Base-by-base conservation (phyloP, 495 filamentous ascomycete species). In the Parathielavia appendiculata region DNA sequence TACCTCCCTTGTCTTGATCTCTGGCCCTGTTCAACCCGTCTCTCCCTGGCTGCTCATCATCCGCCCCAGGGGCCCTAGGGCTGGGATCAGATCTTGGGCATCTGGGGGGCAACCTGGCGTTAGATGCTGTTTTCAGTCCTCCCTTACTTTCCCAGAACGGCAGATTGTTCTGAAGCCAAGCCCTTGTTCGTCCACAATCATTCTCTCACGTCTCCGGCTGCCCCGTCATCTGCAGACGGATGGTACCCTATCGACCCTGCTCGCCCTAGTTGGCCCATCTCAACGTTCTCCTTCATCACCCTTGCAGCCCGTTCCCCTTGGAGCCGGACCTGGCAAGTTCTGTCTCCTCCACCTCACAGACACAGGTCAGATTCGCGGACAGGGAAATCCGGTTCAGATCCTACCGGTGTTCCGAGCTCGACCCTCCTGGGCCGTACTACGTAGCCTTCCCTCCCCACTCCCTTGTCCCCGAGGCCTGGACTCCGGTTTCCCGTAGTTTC, bases 341-440 rank as follows among this genome's bases (percentile, higher is more conserved):
- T 75, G 49, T 67, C 63, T 69, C 68, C 69, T 69, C 68, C 60
- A 67, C 68, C 64, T 72, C 66, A 75, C 66, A 76, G 70, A 77
- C 68, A 69, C 70, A 65, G 71, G 71, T 69, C 72, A 73, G 67
- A 74, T 69, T 72, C 76, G 74, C 74, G 73, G 73, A 3, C 75
- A 77, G 72, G 71, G 66, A 51, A 72, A 72, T 69, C 75, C 75
- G 75, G 75, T 73, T 75, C 74, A 74, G 71, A 70, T 76, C 74
- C 72, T 79, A 76, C 76, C 73, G 74, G 71, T 67, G 75, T 74
- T 72, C 76, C 74, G 72, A 73, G 65, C 74, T 66, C 71, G 71
- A 69, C 71, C 72, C 66, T 72, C 71, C 70, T 73, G 73, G 68
- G 69, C 66, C 64, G 65, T 65, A 68, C 50, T 58, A 45, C 41